Evolutionary conservation across 768 basidiomycete genomes (phyloP).

Genomic region (Leccinum imitatum): DNA sequence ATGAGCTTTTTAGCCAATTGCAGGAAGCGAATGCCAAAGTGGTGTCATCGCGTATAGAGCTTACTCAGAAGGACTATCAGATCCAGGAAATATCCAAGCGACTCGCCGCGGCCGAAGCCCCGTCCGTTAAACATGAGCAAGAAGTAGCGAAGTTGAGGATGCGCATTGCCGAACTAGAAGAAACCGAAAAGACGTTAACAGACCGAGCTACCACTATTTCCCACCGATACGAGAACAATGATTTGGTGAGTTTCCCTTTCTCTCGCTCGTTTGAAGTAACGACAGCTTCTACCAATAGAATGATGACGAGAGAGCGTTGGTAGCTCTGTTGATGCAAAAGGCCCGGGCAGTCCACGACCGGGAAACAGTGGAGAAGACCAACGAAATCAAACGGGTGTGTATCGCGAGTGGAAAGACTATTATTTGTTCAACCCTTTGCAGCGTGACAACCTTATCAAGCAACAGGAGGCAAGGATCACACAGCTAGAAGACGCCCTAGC

Average conservation of each 20-base stretch:
- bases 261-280: conserved; percentile 11
- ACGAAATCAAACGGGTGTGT: conserved; percentile 55
- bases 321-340: conserved; percentile 43
- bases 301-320: conserved; percentile 50
- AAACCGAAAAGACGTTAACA: conserved; percentile 28
- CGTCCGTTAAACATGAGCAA: conserved; percentile 26
- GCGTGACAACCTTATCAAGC: conserved; percentile 49
- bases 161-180: conserved; percentile 30
- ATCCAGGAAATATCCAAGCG: conserved; percentile 23
- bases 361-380: conserved; percentile 51
- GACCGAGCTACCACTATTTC: conserved; percentile 29
- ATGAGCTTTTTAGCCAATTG: conserved; percentile 19
- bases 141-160: conserved; percentile 24
- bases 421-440: conserved; percentile 23
- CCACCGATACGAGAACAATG: conserved; percentile 43
- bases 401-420: conserved; percentile 8
- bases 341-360: conserved; percentile 52
- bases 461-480: conserved; percentile 43
- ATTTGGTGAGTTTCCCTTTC: conserved; percentile 41
- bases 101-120: conserved; percentile 23
- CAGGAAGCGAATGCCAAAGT: conserved; percentile 20
- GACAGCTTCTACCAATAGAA: conserved; percentile 35
- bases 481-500: conserved; percentile 49
- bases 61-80: conserved; percentile 21
- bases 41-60: conserved; percentile 23